Percentiles rank a stretch among this genome's conserved stretches.
Evolutionary conservation across 2,329 filamentous ascomycete species (phyloP).

Genomic region (Cryoendolithus antarcticus): DNA sequence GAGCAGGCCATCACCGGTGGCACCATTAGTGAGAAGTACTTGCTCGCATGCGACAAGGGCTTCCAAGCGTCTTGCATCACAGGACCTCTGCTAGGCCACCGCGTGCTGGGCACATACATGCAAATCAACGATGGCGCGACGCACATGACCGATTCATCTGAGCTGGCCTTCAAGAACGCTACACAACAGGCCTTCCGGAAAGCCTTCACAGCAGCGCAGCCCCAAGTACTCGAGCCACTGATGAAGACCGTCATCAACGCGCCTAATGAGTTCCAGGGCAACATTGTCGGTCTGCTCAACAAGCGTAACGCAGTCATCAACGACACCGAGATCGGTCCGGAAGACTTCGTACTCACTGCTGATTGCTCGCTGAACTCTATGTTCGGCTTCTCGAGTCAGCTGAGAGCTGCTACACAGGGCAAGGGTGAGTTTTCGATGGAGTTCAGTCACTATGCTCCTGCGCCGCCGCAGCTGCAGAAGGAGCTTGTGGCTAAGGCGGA

Average conservation of each 20-base stretch:
- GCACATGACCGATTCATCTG: slow-evolving; percentile 94
- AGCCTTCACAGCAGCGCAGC: slow-evolving; percentile 68
- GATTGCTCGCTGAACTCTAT: slow-evolving; percentile 93
- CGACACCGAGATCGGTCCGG: slow-evolving; percentile 84
- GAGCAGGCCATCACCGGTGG: slow-evolving; percentile 81
- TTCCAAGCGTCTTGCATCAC: slow-evolving; percentile 74
- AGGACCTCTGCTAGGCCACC: slow-evolving; percentile 85
- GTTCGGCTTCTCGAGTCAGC: slow-evolving; percentile 90
- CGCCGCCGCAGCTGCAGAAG: slow-evolving; percentile 78
- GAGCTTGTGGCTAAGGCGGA: slow-evolving; percentile 56
- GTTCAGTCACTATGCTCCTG: slow-evolving; percentile 87
- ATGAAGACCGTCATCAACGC: slow-evolving; percentile 98
- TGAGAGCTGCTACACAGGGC: slow-evolving; percentile 87
- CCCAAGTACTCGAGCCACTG: slow-evolving; percentile 80
- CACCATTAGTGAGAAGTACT: slow-evolving; percentile 86
- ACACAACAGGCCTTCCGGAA: slow-evolving; percentile 96
- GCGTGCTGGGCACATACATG: slow-evolving; percentile 81
- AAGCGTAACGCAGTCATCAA: slow-evolving; percentile 92
- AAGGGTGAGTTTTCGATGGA: slow-evolving; percentile 99
- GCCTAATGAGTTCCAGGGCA: slow-evolving; percentile 94
- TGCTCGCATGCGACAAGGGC: slow-evolving; percentile 89
- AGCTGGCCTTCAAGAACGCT: slow-evolving; percentile 89
- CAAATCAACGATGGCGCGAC: slow-evolving; percentile 92
- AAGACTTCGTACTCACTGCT: slow-evolving; percentile 85
- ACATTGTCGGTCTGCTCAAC: slow-evolving; percentile 87